Evolutionary conservation across 169 alveolate genomes (phyloP).

Genomic region (Plasmodium cynomolgi): DNA sequence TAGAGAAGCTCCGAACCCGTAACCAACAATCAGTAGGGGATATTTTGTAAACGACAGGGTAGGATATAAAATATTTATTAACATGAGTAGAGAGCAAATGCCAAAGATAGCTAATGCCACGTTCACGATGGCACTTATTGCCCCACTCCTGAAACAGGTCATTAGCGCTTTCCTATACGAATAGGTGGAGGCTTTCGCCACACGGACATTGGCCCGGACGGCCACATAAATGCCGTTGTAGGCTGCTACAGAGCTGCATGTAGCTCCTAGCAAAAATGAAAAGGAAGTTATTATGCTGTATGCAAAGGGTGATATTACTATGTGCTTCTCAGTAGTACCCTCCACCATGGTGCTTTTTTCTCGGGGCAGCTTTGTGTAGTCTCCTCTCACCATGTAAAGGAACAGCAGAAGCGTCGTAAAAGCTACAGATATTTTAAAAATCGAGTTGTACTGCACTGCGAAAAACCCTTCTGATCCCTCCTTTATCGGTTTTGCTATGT

Average conservation of each 20-base stretch:
- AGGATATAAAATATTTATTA: constrained; percentile 74
- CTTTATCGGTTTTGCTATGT: constrained; percentile 83
- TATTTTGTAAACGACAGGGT: constrained; percentile 75
- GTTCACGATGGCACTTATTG: constrained; percentile 88
- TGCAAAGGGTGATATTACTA: constrained; percentile 75
- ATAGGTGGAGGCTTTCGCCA: constrained; percentile 88
- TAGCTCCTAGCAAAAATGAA: constrained; percentile 86
- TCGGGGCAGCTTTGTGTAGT: constrained; percentile 54
- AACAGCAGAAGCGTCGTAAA: constrained; percentile 78
- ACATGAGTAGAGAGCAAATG: constrained; percentile 78
- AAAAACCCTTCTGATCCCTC: constrained; percentile 92
- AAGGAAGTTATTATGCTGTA: constrained; percentile 85
- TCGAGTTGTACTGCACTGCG: constrained; percentile 89
- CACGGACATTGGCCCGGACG: constrained; percentile 88
- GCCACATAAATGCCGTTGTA: constrained; percentile 92
- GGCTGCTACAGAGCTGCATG: constrained; percentile 88
- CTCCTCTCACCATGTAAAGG: constrained; percentile 80
- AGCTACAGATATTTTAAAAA: constrained; percentile 79
- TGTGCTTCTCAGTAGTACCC: constrained; percentile 1
- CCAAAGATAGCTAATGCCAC: constrained; percentile 89
- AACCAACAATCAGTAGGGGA: constrained; percentile 87
- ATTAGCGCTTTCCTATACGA: constrained; percentile 88
- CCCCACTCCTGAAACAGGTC: constrained; percentile 90
- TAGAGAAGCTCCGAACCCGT: constrained; percentile 93
- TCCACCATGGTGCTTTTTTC: constrained; percentile 1